Conservation (phyloP, 2,329 filamentous ascomycete genomes). For the Cladosporium sp. region DNA sequence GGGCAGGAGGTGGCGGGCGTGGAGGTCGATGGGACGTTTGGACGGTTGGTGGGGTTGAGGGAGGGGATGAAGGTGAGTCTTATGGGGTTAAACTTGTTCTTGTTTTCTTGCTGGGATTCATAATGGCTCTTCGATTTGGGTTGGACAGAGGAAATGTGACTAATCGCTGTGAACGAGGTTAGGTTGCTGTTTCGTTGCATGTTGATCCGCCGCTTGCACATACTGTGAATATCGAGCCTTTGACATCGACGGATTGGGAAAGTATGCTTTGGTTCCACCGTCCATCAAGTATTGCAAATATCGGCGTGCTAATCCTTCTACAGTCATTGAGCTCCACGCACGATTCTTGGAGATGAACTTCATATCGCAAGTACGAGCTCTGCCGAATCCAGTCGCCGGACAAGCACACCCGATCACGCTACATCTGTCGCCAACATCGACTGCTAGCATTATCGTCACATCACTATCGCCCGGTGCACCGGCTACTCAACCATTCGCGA, state of each 20-base stretch:
- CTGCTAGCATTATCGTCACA: slow-evolving; percentile 82
- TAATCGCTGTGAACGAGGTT: slow-evolving; percentile 23
- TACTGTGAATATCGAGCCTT: slow-evolving; percentile 92
- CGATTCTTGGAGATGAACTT: slow-evolving; percentile 94
- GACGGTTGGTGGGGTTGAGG: slow-evolving; percentile 66
- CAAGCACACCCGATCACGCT: slow-evolving; percentile 77
- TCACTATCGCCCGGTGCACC: slow-evolving; percentile 73
- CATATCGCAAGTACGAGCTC: slow-evolving; percentile 82
- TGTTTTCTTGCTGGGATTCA: not conserved
- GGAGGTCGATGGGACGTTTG: slow-evolving; percentile 84
- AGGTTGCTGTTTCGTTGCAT: slow-evolving; percentile 66
- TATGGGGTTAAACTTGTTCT: not conserved
- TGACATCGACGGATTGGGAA: slow-evolving; percentile 96
- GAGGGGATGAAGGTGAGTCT: slow-evolving; percentile 73
- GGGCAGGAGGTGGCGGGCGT: slow-evolving; percentile 75
- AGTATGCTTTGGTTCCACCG: slow-evolving; percentile 47
- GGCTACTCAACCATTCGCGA: slow-evolving; percentile 72
- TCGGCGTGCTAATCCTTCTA: not conserved
- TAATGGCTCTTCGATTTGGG: too few species aligned
- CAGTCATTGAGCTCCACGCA: slow-evolving; percentile 89
- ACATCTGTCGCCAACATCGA: slow-evolving; percentile 91
- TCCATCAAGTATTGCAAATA: not conserved
- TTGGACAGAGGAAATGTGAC: not conserved
- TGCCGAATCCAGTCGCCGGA: slow-evolving; percentile 70
- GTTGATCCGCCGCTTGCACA: slow-evolving; percentile 86